These are phyloP conservation scores for Globisporangium solare DNA, from an alignment of 352 stramenopile genomes.

Conservation along the genomic window DNA sequence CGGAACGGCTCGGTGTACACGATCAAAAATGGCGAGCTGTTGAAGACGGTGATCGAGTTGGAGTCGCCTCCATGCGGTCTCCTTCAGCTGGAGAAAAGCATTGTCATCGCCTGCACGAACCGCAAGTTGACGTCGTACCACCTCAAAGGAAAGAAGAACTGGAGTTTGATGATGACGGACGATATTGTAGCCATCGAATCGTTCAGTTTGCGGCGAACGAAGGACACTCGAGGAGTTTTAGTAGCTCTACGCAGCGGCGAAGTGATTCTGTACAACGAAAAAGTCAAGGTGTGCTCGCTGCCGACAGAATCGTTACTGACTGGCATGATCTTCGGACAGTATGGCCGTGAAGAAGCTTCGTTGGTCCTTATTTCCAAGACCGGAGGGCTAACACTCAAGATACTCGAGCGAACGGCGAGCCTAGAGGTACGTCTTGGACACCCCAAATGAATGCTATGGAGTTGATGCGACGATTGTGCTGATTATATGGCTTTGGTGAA, in stretches of 20 bases:
- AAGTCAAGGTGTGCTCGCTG: constrained; percentile 76
- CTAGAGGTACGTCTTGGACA: constrained; percentile 31
- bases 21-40: constrained; percentile 89
- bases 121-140: constrained; percentile 84
- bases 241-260: constrained; percentile 84
- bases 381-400: constrained; percentile 80
- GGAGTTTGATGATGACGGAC: constrained; percentile 78
- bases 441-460: neutral
- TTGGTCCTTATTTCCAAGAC: constrained; percentile 79
- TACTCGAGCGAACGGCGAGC: constrained; percentile 84
- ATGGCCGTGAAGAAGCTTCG: constrained; percentile 84
- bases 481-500: neutral
- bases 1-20: constrained; percentile 84
- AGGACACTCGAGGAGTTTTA: constrained; percentile 73
- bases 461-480: neutral
- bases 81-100: constrained; percentile 78
- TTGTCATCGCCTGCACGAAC: constrained; percentile 87
- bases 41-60: constrained; percentile 85
- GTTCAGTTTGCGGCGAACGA: constrained; percentile 66
- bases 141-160: constrained; percentile 91
- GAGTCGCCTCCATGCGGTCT: constrained; percentile 73
- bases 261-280: constrained; percentile 87
- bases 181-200: constrained; percentile 81
- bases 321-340: constrained; percentile 85
- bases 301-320: constrained; percentile 61